Evolutionary conservation across 2,329 filamentous ascomycete genomes (phyloP).

Genomic region (Alternaria sp.): DNA sequence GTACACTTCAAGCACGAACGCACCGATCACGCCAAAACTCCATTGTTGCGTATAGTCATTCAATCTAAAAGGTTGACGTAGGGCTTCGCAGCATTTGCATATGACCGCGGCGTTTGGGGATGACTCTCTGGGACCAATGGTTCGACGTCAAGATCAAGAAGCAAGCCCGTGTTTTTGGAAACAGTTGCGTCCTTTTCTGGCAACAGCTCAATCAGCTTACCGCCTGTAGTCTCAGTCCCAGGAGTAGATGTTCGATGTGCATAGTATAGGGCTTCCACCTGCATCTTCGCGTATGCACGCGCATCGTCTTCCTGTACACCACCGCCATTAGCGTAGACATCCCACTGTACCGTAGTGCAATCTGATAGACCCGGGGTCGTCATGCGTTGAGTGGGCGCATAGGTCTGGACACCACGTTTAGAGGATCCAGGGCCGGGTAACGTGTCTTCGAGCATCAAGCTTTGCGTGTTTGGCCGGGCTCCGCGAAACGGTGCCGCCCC

Average conservation of each 20-base stretch:
- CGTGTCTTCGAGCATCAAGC: constrained; percentile 8
- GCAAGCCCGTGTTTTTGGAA: constrained; percentile 22
- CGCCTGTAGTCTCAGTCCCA: not conserved
- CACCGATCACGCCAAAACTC: not conserved
- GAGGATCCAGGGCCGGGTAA: constrained; percentile 7
- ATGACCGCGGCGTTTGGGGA: not conserved
- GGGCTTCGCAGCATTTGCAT: constrained; percentile 7
- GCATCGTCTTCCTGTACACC: constrained; percentile 32
- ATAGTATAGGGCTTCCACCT: constrained; percentile 19
- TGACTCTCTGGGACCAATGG: not conserved
- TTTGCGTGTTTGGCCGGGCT: constrained; percentile 4
- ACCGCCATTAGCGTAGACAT: constrained; percentile 17
- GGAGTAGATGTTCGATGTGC: constrained; percentile 9
- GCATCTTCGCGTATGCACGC: constrained; percentile 18
- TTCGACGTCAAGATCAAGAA: constrained; percentile 28
- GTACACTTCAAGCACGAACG: not conserved
- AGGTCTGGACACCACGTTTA: not conserved
- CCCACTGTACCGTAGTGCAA: constrained; percentile 17
- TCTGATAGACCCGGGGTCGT: not conserved
- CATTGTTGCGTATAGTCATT: not conserved
- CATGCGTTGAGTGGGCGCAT: not conserved
- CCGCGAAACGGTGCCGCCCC: not conserved
- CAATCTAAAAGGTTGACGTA: constrained; percentile 26
- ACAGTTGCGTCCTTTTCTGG: constrained; percentile 15
- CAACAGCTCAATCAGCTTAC: constrained; percentile 28